Conservation (phyloP, 805 yeast species). For the Yarrowia porcina region DNA sequence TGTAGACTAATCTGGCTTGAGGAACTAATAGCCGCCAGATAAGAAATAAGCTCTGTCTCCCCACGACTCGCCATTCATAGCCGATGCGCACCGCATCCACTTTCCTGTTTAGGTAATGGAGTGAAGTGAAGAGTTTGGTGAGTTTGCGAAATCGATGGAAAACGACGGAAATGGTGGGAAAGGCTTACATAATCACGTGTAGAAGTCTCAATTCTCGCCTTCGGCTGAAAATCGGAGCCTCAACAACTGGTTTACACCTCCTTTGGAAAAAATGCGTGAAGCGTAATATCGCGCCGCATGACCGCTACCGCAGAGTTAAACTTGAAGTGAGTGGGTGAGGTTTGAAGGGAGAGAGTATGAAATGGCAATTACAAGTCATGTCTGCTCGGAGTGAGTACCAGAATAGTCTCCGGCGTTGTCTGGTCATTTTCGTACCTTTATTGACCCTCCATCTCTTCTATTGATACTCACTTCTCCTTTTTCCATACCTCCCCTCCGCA, state of each 20-base stretch:
- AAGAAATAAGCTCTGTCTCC: constrained; percentile 23
- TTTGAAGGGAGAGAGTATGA: not conserved
- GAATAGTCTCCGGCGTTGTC: too few relatives aligned
- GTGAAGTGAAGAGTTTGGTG: too few relatives aligned
- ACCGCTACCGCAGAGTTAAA: not conserved
- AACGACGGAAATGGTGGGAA: not conserved
- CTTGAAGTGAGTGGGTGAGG: too few relatives aligned
- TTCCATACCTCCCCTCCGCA: not conserved
- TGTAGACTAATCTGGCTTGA: not conserved
- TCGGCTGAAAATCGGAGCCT: not conserved
- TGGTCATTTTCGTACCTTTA: not conserved
- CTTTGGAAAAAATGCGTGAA: not conserved
- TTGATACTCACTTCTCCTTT: too few relatives aligned
- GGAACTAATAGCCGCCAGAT: constrained; percentile 24
- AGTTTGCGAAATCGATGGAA: too few relatives aligned
- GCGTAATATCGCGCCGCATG: constrained; percentile 13
- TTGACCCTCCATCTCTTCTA: not conserved
- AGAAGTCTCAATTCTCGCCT: too few relatives aligned
- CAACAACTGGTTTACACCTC: not conserved
- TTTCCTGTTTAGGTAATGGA: constrained; percentile 10
- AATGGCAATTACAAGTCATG: not conserved
- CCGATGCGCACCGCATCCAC: constrained; percentile 8
- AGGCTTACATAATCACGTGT: not conserved
- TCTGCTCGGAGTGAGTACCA: not conserved
- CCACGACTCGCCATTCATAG: constrained; percentile 9